Evolutionary conservation across 306 rosid species (phyloP), one percentile per base, ranked within the genome.

Genomic region (Ziziphus jujuba): DNA sequence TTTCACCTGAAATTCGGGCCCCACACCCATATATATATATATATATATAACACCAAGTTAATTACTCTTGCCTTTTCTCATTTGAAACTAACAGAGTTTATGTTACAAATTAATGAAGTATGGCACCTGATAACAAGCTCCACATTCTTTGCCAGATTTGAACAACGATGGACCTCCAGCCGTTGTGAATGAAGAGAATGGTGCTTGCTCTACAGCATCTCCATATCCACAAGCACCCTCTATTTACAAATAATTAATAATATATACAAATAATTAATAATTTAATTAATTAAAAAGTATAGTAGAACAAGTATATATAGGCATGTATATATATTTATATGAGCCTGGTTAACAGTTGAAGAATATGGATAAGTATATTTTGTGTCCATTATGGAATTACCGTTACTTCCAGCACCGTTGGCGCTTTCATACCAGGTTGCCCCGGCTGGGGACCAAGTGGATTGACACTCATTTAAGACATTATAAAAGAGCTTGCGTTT

Each of bases 61-160:
- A 33, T 53, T 35, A n/a, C n/a, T n/a, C n/a, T n/a, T n/a, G n/a
- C n/a, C n/a, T 1, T 11, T n/a, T n/a, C n/a, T 14, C 34, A 14
- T 21, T 3, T 24, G 23, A 50, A 50, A 5, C 16, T 12, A 50
- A 9, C 20, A 50, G 10, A 40, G n/a, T 36, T 38, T n/a, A 22
- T 47, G 16, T 16, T 36, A 10, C 20, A 67, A 44, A 38, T 44
- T 4, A 6, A 19, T 11, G 59, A 23, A n/a, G 11, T 25, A n/a
- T n/a, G n/a, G 17, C 44, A n/a, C 95, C 95, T 89, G 82, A 66
- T 89, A 92, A 56, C 98, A 92, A 59, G n/a, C n/a, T n/a, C n/a
- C n/a, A n/a, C n/a, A n/a, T n/a, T n/a, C n/a, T n/a, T n/a, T n/a
- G n/a, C n/a, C n/a, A n/a, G n/a, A n/a, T n/a, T n/a, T n/a, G n/a